phyloP scores from a whole-genome alignment of 2,329 filamentous ascomycete species.

The Dryadomyces quercivorus region DNA sequence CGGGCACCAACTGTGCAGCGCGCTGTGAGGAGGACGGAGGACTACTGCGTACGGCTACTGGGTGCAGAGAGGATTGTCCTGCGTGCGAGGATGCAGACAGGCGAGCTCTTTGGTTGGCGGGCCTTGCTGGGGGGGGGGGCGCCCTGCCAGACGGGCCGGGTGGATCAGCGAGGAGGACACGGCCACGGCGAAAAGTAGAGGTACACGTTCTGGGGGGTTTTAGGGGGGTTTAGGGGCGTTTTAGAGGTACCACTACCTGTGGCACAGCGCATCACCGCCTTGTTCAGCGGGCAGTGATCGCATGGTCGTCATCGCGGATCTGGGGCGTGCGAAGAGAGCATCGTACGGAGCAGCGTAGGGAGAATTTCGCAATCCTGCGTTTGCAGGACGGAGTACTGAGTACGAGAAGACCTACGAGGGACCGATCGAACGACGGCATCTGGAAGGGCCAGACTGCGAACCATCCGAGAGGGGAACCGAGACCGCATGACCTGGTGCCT shows the following conservation, averaged over 20 bases:
- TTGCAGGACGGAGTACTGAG: too few relatives aligned
- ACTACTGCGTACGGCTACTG: too few relatives aligned
- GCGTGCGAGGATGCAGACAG: neutral
- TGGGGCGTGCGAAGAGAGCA: neutral
- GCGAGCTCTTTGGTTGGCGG: constrained; percentile 7
- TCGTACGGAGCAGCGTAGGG: too few relatives aligned
- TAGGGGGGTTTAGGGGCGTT: too few relatives aligned
- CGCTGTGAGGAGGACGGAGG: neutral
- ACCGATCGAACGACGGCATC: too few relatives aligned
- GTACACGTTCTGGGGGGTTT: neutral
- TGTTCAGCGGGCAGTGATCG: neutral
- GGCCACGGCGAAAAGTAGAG: neutral
- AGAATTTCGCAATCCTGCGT: too few relatives aligned
- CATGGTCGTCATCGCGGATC: neutral
- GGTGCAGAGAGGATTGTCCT: too few relatives aligned
- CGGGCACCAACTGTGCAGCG: neutral
- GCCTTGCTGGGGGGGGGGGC: constrained; percentile 2
- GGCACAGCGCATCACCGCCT: neutral
- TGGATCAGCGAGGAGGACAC: neutral
- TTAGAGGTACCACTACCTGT: neutral
- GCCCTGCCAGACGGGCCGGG: constrained; percentile 11
- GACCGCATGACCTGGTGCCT: too few relatives aligned
- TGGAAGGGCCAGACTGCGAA: too few relatives aligned
- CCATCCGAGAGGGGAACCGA: too few relatives aligned
- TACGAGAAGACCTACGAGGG: too few relatives aligned